phyloP scores from a whole-genome alignment of 2,329 filamentous ascomycete species.

The Passalora sequoiae region DNA sequence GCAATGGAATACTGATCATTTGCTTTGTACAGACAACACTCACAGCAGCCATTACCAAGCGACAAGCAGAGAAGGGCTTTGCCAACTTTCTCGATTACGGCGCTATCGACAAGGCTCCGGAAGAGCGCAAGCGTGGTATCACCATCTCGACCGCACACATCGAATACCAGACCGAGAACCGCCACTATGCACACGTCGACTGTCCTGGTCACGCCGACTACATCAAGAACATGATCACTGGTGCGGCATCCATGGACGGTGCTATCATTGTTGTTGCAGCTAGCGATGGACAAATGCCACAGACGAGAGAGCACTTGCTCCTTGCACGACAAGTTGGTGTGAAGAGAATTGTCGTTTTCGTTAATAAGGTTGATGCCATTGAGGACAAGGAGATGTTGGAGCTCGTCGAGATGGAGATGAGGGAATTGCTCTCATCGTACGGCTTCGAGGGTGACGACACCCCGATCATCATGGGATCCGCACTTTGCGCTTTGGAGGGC shows the following conservation, averaged over 20 bases:
- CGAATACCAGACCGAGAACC: slow-evolving; percentile 89
- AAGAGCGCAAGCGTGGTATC: slow-evolving; percentile 99
- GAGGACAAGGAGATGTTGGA: slow-evolving; percentile 99
- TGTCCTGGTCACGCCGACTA: slow-evolving; percentile 99
- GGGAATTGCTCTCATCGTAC: slow-evolving; percentile 86
- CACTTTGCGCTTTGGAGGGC: slow-evolving; percentile 86
- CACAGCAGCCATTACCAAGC: slow-evolving; percentile 97
- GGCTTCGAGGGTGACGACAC: slow-evolving; percentile 98
- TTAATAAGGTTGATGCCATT: slow-evolving; percentile 98
- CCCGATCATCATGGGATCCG: slow-evolving; percentile 93
- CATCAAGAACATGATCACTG: slow-evolving; percentile 99
- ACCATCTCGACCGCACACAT: slow-evolving; percentile 98
- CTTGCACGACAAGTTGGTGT: slow-evolving; percentile 98
- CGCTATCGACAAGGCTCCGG: slow-evolving; percentile 96
- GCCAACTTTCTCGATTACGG: slow-evolving; percentile 96
- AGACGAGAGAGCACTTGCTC: slow-evolving; percentile 96
- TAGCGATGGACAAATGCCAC: slow-evolving; percentile 98
- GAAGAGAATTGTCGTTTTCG: slow-evolving; percentile 96
- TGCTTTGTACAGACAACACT: slow-evolving; percentile 71
- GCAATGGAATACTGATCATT: slow-evolving; percentile 9
- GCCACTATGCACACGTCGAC: slow-evolving; percentile 99
- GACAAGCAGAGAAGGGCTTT: slow-evolving; percentile 88
- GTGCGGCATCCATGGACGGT: slow-evolving; percentile 98
- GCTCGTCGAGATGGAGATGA: slow-evolving; percentile 99
- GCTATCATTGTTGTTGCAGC: slow-evolving; percentile 98